Conservation (phyloP, 78 protist species). For the Paratrimastix pyriformis region DNA sequence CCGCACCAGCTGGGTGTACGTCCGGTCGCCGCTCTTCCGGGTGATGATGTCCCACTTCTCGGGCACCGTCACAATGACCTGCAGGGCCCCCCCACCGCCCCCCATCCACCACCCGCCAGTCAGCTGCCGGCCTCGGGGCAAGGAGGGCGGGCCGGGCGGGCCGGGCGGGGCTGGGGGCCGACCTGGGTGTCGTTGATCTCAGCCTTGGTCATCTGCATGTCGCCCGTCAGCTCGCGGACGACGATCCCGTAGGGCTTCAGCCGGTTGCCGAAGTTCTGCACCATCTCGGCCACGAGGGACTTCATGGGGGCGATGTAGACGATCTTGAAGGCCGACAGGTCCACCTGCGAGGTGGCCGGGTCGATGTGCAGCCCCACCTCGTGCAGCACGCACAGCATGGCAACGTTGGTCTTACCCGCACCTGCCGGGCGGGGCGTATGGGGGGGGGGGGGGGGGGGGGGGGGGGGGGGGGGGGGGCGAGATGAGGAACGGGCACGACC, state of each 20-base stretch:
- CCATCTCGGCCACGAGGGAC: conserved; percentile 84
- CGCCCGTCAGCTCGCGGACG: conserved; percentile 94
- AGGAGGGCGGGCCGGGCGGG: too few relatives aligned
- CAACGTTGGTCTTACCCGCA: conserved; percentile 99
- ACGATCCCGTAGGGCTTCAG: conserved; percentile 55
- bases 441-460: too few relatives aligned
- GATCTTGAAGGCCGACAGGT: conserved; percentile 60
- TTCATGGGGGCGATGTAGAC: conserved; percentile 99
- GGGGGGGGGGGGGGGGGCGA: too few relatives aligned
- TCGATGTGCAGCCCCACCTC: conserved; percentile 52
- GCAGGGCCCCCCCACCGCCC: too few relatives aligned
- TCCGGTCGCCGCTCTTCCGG: conserved; percentile 86
- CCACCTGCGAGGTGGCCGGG: conserved; percentile 6
- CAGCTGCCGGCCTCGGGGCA: too few relatives aligned
- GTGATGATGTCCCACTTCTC: conserved; percentile 99
- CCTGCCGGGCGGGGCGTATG: too few relatives aligned
- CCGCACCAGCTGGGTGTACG: conserved; percentile 69
- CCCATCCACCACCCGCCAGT: too few relatives aligned
- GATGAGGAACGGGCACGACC: neutral
- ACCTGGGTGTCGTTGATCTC: conserved; percentile 81
- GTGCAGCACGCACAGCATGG: conserved; percentile 87
- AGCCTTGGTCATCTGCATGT: conserved; percentile 60
- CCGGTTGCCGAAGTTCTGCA: conserved; percentile 63
- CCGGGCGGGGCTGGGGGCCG: neutral
- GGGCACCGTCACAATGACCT: conserved; percentile 92